phyloP scores from a whole-genome alignment of 192 early-diverging fungal genomes.

The Backusella tarrabulga region DNA sequence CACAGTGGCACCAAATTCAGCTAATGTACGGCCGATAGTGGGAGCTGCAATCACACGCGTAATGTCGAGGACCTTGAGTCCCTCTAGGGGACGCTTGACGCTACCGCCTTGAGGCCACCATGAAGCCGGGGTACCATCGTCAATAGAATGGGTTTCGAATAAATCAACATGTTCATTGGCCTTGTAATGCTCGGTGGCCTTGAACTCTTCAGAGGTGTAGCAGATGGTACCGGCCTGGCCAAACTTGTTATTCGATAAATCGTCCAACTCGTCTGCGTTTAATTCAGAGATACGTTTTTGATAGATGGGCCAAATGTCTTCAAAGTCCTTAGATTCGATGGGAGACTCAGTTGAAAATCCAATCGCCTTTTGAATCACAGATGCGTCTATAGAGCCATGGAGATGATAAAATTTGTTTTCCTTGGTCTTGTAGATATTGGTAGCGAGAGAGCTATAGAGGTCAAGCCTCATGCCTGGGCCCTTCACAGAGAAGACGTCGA shows the following conservation, averaged over 20 bases:
- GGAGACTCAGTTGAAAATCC: neutral
- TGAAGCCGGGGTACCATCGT: neutral
- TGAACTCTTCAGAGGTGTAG: constrained; percentile 3
- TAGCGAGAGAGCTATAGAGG: neutral
- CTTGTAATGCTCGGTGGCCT: constrained; percentile 6
- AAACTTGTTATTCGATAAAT: neutral
- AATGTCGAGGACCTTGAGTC: constrained; percentile 15
- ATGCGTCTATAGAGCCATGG: neutral
- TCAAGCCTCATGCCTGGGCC: neutral
- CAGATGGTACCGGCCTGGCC: constrained; percentile 7
- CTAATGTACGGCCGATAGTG: constrained; percentile 8
- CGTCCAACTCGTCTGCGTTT: neutral
- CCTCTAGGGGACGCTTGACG: constrained; percentile 9
- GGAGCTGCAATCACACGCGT: constrained; percentile 23
- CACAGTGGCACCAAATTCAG: constrained; percentile 16
- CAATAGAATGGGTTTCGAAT: neutral
- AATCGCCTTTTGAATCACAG: neutral
- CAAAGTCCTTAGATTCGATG: neutral
- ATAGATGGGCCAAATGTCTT: neutral
- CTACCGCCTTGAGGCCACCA: constrained; percentile 3
- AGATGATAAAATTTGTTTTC: neutral
- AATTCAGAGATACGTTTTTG: neutral
- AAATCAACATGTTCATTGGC: constrained; percentile 7
- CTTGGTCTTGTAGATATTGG: neutral
- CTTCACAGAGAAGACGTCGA: neutral